Evolutionary conservation across 2,329 filamentous ascomycete species (phyloP), one percentile per base, ranked within the genome.

Genomic region (Clarireedia paspali): DNA sequence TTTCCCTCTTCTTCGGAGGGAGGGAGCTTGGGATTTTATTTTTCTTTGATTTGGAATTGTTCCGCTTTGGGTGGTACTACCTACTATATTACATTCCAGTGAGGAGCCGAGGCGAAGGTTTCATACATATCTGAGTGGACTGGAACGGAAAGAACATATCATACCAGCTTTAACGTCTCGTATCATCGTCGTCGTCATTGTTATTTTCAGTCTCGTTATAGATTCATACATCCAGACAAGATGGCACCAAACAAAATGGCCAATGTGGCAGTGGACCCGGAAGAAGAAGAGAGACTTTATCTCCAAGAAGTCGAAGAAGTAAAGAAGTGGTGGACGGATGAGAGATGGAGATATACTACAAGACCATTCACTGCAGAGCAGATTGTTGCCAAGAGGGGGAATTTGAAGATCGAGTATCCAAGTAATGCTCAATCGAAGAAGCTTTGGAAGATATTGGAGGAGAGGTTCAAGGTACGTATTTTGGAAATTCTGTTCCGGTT

Each of bases 331-430:
- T 99, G 94, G 94, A 80, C 78, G 53, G 89, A 95, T 67, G 83
- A 90, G 56, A 82, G 94, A 79, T 99, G 94, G 94, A 82, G 89
- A 70, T 83, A 89, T 74, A 99, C 94, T 66, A 91, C 88, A 76
- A 82, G 94, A 57, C 86, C 94, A 24, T 99, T 94, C 72, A 96
- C 91, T 4, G 91, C 94, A 34, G 94, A 97, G 79, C 89, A 95
- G 75, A 97, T 99, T 69, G 94, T 95, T 61, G 86, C 89, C 52
- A 99, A 99, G 82, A 81, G 94, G 69, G 94, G 94, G 57, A 91
- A 88, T 68, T 77, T 99, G 66, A 89, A 87, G 74, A 87, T 97
- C 66, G 81, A 95, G 61, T 97, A 97, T 71, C 87, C 94, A 20
- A 94, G 91, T 75, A 95, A 95, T 72, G 77, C 76, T 17, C 86